Evolutionary conservation across 2,329 filamentous ascomycete species (phyloP), one percentile per base, ranked within the genome.

Genomic region (Aspergillus sp.): DNA sequence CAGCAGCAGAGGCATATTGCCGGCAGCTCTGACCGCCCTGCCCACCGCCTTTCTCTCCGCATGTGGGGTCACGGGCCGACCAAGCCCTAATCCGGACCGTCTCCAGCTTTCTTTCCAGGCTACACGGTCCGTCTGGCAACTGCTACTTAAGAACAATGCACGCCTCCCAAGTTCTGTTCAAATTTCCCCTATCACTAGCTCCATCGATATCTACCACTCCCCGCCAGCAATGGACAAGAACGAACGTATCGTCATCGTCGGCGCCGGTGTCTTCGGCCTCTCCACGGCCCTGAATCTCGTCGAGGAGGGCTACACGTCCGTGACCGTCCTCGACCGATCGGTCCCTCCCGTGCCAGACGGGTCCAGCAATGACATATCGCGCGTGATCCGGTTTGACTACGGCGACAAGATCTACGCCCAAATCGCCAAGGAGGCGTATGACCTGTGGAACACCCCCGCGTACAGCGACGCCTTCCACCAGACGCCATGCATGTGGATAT

Each of bases 351-450:
- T 57, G 2, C 45, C 47, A 30, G 60, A 63, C 36, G 59, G 58
- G 2, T 57, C 56, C 4, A 61, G 58, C 27, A 53, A 57, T 24
- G 60, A 64, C 30, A 60, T 61, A 15, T 61, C 60, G 1, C 50
- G 60, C 1, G 46, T 61, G 1, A 58, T 64, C 13, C 49, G 60
- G 3, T 55, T 55, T 30, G 53, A 94, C 66, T 95, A 95, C 52
- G 78, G 80, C 2, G 78, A 88, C 48, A 63, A 73, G 0, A 69
- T 78, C 14, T 94, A 94, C 59, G 74, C 84, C 2, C 60, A 67
- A 8, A 74, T 94, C 24, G 83, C 77, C 12, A 69, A 73, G 24
- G 67, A 76, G 30, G 84, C 85, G 1, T 80, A 82, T 51, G 59
- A 66, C 80, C 82, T 75, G 77, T 38, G 66, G 66, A 37, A 70